Evolutionary conservation across 169 alveolate genomes (phyloP).

Genomic region (Plasmodium sp.): DNA sequence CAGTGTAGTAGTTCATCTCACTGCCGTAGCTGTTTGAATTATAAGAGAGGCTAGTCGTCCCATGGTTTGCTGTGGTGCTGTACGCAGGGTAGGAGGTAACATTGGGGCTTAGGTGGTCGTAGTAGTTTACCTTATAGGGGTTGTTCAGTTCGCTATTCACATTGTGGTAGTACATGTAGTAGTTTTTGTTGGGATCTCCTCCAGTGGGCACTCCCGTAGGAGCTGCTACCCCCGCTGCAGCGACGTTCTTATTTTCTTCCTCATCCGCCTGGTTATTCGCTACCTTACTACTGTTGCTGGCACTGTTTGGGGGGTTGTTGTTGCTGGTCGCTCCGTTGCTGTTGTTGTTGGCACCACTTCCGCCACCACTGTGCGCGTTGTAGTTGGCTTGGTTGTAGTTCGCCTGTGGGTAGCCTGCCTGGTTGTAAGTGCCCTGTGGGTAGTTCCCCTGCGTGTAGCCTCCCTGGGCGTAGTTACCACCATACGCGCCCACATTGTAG

Average conservation of each 20-base stretch:
- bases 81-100: conserved; percentile 14
- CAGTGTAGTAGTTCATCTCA: conserved; percentile 19
- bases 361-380: not conserved
- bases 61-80: not conserved
- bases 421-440: not conserved
- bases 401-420: not conserved
- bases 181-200: conserved; percentile 5
- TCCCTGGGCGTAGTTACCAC: not conserved
- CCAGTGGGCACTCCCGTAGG: not conserved
- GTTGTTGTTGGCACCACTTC: not conserved
- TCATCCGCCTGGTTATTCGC: not conserved
- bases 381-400: not conserved
- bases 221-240: not conserved
- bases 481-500: not conserved
- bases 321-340: not conserved
- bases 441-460: not conserved
- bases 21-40: conserved; percentile 18
- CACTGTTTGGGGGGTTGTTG: not conserved
- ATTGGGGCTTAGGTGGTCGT: conserved; percentile 35
- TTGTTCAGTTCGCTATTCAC: conserved; percentile 23
- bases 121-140: conserved; percentile 47
- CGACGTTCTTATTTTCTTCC: conserved; percentile 8
- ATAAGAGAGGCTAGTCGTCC: not conserved
- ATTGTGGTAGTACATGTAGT: conserved; percentile 1
- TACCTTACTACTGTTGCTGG: not conserved